A percentile compares a stretch with the other conserved stretches of the same genome.
Evolutionary conservation across 345 rosid species (phyloP).

Genomic region (Salix exigua): DNA sequence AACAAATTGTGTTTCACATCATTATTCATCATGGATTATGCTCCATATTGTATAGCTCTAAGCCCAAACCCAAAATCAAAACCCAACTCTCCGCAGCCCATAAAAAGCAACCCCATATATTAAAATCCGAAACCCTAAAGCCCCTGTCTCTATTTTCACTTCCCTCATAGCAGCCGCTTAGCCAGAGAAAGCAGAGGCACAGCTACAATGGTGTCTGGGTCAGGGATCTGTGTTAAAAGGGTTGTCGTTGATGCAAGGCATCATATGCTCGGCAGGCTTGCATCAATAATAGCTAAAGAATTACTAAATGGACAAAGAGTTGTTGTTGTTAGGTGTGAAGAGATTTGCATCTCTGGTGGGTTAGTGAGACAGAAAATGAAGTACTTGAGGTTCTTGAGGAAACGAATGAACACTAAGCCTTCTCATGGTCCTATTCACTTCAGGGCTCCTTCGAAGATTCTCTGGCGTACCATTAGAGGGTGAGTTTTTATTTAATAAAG

Average conservation of each 20-base stretch:
- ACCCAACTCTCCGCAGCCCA: background rate
- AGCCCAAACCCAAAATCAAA: background rate
- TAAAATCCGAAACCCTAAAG: conserved; percentile 9
- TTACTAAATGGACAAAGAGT: conserved; percentile 35
- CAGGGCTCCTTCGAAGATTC: conserved; percentile 36
- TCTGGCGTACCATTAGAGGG: conserved; percentile 39
- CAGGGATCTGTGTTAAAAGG: conserved; percentile 24
- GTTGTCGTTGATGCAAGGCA: conserved; percentile 28
- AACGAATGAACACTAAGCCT: conserved; percentile 35
- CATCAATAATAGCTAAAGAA: conserved; percentile 33
- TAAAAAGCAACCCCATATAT: background rate
- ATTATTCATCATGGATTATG: no score
- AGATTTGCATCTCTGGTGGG: conserved; percentile 29
- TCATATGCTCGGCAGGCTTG: conserved; percentile 25
- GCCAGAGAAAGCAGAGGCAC: background rate
- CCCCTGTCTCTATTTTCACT: background rate
- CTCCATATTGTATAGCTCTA: background rate
- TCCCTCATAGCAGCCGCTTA: conserved; percentile 4
- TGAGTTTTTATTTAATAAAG: background rate
- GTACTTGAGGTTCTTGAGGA: conserved; percentile 23
- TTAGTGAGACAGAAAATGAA: conserved; percentile 29
- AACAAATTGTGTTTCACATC: background rate
- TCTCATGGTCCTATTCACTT: conserved; percentile 41
- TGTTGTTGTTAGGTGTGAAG: conserved; percentile 36
- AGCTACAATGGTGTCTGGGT: conserved; percentile 20